These are phyloP conservation scores for Penicillium sp. DNA, from an alignment of 2,329 filamentous ascomycete genomes.

Conservation along the genomic window DNA sequence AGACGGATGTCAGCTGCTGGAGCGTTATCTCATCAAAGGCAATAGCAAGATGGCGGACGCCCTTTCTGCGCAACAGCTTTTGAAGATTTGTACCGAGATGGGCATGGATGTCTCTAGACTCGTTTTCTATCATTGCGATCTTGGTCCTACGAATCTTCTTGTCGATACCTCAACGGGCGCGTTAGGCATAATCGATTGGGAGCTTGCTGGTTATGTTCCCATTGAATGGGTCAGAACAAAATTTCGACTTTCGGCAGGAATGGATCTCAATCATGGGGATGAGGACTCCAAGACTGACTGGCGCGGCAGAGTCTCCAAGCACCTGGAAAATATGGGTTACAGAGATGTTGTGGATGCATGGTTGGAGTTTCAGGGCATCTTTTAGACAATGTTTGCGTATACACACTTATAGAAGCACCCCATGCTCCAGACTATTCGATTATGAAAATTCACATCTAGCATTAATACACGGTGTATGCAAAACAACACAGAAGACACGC, in stretches of 20 bases:
- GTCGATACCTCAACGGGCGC: no score
- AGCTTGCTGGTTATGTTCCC: no score
- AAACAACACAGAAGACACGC: constrained; percentile 22
- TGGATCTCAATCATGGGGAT: no score
- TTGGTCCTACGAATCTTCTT: constrained; percentile 30
- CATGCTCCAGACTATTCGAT: constrained; percentile 14
- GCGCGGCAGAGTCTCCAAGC: no score
- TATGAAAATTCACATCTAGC: constrained; percentile 29
- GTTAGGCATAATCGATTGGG: no score
- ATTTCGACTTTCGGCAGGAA: no score
- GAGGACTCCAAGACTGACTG: no score
- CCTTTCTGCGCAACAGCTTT: constrained; percentile 8
- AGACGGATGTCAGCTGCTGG: constrained; percentile 7
- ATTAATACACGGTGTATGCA: constrained; percentile 31
- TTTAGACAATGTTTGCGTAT: constrained; percentile 22
- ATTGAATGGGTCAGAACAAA: no score
- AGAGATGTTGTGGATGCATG: neutral
- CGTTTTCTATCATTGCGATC: constrained; percentile 29
- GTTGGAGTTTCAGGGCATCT: neutral
- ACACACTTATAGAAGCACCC: neutral
- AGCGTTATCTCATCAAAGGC: constrained; percentile 10
- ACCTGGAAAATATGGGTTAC: no score
- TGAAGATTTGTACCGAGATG: constrained; percentile 10
- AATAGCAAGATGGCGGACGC: constrained; percentile 8
- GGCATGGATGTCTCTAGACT: constrained; percentile 8